Conservation (phyloP, 2,329 filamentous ascomycete genomes). For the Ophiobolus disseminans region DNA sequence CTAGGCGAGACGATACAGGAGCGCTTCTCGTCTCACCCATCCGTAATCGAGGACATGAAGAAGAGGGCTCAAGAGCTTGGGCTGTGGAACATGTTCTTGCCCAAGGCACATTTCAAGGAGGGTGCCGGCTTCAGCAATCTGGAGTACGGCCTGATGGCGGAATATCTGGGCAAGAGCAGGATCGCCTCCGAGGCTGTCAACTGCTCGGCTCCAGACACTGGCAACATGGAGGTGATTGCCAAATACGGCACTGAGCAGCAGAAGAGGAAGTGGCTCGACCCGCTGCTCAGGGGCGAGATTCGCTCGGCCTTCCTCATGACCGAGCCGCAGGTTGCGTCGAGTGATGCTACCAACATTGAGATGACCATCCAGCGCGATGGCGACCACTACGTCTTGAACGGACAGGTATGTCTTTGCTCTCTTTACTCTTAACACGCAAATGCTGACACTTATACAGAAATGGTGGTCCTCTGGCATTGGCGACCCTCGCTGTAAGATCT, state of each 20-base stretch:
- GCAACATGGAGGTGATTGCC: slow-evolving; percentile 94
- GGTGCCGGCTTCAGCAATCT: slow-evolving; percentile 94
- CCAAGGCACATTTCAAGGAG: slow-evolving; percentile 93
- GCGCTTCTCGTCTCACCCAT: slow-evolving; percentile 80
- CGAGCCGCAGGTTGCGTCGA: slow-evolving; percentile 85
- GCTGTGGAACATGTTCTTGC: slow-evolving; percentile 98
- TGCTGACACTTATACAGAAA: slow-evolving; percentile 70
- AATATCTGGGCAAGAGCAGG: slow-evolving; percentile 87
- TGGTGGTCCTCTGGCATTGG: slow-evolving; percentile 99
- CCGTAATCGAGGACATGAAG: slow-evolving; percentile 89
- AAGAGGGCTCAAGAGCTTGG: slow-evolving; percentile 80
- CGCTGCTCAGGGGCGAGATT: slow-evolving; percentile 83
- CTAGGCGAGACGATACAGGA: slow-evolving; percentile 72
- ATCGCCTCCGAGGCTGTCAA: slow-evolving; percentile 78
- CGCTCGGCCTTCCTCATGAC: slow-evolving; percentile 94
- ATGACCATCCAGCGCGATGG: slow-evolving; percentile 83
- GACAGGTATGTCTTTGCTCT: slow-evolving; percentile 63
- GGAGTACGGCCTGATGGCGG: slow-evolving; percentile 97
- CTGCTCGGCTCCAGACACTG: slow-evolving; percentile 89
- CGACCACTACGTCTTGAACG: slow-evolving; percentile 89
- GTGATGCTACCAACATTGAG: slow-evolving; percentile 92
- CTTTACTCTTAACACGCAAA: no score
- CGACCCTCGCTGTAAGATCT: slow-evolving; percentile 89
- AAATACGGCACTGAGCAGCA: slow-evolving; percentile 88
- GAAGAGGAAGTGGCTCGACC: slow-evolving; percentile 82